Conservation (phyloP, 2,329 filamentous ascomycete species). For the Calonectria henricotiae region DNA sequence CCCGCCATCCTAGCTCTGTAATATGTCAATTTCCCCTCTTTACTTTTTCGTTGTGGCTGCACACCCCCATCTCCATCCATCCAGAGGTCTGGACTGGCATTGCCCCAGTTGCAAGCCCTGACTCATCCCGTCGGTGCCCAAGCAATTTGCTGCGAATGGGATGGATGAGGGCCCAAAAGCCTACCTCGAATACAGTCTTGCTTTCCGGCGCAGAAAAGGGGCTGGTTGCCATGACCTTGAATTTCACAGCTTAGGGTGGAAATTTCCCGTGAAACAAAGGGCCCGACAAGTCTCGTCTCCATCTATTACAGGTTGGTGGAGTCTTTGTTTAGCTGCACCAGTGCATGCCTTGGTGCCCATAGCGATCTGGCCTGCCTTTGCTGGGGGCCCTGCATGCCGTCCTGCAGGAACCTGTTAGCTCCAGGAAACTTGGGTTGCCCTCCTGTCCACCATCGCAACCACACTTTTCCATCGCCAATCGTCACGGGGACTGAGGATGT, state of each 20-base stretch:
- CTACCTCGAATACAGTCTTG: conserved; percentile 7
- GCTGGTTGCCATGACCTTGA: conserved; percentile 3
- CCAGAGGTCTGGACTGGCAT: conserved; percentile 44
- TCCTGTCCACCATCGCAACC: conserved; percentile 8
- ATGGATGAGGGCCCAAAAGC: conserved; percentile 30
- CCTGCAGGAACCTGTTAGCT: conserved; percentile 27
- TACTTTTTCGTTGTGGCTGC: conserved; percentile 28
- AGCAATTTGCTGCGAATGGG: conserved; percentile 28
- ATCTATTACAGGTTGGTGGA: conserved; percentile 16
- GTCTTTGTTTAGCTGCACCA: conserved; percentile 15
- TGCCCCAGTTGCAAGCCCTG: conserved; percentile 38
- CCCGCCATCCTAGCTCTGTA: not conserved
- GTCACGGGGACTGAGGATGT: conserved; percentile 2
- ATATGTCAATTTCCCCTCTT: conserved; percentile 31
- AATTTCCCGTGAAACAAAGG: conserved; percentile 24
- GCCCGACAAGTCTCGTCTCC: conserved; percentile 8
- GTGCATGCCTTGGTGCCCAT: conserved; percentile 10
- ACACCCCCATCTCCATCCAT: conserved; percentile 23
- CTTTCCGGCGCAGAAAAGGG: conserved; percentile 26
- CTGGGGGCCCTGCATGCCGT: conserved; percentile 24
- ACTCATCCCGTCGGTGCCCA: conserved; percentile 45
- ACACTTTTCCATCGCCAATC: not conserved
- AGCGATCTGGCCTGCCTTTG: conserved; percentile 12
- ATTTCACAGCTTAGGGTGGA: conserved; percentile 2
- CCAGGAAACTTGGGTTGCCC: conserved; percentile 12